Evolutionary conservation across 176 grass and related monocot genomes (phyloP).

Genomic region (Coix lacrymajobi): DNA sequence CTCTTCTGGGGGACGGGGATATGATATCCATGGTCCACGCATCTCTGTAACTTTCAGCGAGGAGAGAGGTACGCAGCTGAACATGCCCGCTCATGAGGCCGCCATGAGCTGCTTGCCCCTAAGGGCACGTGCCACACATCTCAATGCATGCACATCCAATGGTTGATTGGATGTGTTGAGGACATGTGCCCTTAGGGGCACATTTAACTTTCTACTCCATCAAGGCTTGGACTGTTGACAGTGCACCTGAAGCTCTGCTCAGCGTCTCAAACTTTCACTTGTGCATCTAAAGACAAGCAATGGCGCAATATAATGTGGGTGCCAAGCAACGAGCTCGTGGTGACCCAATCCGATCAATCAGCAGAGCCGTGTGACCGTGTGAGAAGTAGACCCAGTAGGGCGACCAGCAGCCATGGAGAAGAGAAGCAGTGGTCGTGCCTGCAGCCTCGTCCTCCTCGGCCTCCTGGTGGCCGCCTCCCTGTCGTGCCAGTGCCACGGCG

Average conservation of each 20-base stretch:
- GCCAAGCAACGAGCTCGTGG: neutral
- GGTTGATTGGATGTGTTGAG: no score
- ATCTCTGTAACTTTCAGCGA: no score
- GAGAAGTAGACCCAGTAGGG: neutral
- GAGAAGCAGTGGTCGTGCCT: neutral
- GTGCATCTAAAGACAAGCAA: neutral
- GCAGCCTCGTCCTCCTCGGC: neutral
- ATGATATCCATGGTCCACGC: no score
- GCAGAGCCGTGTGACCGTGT: neutral
- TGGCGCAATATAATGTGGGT: neutral
- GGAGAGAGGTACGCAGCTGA: no score
- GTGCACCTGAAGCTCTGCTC: neutral
- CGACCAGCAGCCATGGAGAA: slow-evolving; percentile 18
- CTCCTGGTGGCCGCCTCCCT: slow-evolving; percentile 22
- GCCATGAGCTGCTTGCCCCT: no score
- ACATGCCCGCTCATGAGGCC: no score
- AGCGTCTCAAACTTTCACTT: neutral
- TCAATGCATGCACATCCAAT: no score
- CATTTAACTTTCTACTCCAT: no score
- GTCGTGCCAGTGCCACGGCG: slow-evolving; percentile 12
- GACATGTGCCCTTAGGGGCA: no score
- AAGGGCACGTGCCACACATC: no score
- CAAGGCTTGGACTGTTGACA: neutral
- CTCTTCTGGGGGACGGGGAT: no score
- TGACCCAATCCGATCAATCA: slow-evolving; percentile 1